Evolutionary conservation across 2,329 filamentous ascomycete species (phyloP), one percentile per base, ranked within the genome.

Genomic region (Ploettnerulaceae sp.): DNA sequence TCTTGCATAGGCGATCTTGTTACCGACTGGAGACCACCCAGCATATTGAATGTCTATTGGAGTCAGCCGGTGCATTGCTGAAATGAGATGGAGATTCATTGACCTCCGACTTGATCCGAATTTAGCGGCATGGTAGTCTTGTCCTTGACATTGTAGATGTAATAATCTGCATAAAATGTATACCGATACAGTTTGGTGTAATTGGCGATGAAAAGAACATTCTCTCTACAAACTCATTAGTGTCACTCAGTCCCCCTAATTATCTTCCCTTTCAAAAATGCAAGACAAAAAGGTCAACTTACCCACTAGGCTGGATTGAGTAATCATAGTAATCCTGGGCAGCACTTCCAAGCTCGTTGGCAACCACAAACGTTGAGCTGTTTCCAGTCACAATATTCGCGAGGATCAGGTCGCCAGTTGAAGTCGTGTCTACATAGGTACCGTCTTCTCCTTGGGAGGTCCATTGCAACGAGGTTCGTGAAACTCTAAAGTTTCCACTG

Each of bases 101-200:
- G 8, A 48, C 49, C 49, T 51, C 49, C 48, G 17, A 32, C 34
- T 51, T 84, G 81, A 47, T 79, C 75, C 0, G 71, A 66, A 0
- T 81, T 73, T 0, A 86, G 68, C 0, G 81, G 72, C 3, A 70
- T 69, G 1, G 73, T 67, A 45, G 73, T 62, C 18, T 78, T 78
- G 0, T 72, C 75, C n/a, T 69, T 69, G 8, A 83, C 73, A 52
- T 85, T 76, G 36, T 82, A 72, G 15, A 86, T 67, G 34, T 77
- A 73, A 62, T 86, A 86, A 60, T 85, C 74, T 25, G 82, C 76
- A 60, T 80, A 81, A 64, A 81, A 85, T 5, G 81, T 82, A 64
- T 84, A 68, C 1, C 82, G 77, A 58, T 86, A 85, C 61, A 82
- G 75, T 64, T 84, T 82, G 11, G 78, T 85, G 61, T 78, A 74